Evolutionary conservation across 768 basidiomycete species (phyloP).

Genomic region (Agaricus bisporus): DNA sequence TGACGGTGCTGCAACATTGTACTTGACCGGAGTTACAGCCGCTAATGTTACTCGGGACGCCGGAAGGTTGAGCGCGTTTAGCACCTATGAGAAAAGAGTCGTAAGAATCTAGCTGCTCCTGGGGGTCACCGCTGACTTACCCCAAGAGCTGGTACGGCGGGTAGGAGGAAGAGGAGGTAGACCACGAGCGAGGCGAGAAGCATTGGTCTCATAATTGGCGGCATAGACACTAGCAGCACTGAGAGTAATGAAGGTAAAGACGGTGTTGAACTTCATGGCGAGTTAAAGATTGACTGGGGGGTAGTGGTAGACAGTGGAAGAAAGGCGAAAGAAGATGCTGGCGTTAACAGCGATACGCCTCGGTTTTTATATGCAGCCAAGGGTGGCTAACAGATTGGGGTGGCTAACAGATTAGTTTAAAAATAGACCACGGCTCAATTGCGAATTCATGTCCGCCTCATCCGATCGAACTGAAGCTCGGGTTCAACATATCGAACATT

Average conservation of each 20-base stretch:
- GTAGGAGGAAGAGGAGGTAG: slow-evolving; percentile 42
- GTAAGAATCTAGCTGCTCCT: slow-evolving; percentile 16
- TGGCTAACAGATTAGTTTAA: neutral
- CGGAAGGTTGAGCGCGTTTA: slow-evolving; percentile 28
- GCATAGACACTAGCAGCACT: slow-evolving; percentile 30
- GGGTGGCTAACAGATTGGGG: neutral
- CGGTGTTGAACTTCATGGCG: slow-evolving; percentile 35
- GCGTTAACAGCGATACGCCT: neutral
- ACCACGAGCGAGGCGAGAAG: slow-evolving; percentile 47
- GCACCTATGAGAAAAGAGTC: slow-evolving; percentile 28
- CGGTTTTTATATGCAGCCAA: slow-evolving; percentile 3
- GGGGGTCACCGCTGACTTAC: neutral
- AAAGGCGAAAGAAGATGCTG: slow-evolving; percentile 12
- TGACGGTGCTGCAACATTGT: slow-evolving; percentile 36
- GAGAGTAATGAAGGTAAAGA: slow-evolving; percentile 32
- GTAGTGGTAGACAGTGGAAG: slow-evolving; percentile 8
- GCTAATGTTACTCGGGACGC: slow-evolving; percentile 11
- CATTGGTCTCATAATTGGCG: slow-evolving; percentile 39
- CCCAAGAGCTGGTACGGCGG: slow-evolving; percentile 26
- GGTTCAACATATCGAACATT: neutral
- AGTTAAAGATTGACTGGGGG: slow-evolving; percentile 7
- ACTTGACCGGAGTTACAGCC: slow-evolving; percentile 36
- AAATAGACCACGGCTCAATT: no score
- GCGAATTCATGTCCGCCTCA: no score
- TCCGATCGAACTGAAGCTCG: neutral